phyloP scores from a whole-genome alignment of 1,284 basidiomycete species.

The Pyrrhoderma lamaoense region DNA sequence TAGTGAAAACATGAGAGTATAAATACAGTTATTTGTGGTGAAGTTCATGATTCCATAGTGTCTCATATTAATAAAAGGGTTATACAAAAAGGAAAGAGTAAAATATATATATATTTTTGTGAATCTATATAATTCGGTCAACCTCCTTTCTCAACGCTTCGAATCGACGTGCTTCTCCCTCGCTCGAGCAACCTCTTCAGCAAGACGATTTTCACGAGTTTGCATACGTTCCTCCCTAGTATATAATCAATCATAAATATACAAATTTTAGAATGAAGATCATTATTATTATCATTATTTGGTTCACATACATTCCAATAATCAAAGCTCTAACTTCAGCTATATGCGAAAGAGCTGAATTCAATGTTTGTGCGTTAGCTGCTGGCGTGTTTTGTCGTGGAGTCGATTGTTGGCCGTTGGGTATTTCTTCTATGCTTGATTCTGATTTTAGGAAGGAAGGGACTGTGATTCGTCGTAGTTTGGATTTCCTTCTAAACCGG shows the following conservation, averaged over 20 bases:
- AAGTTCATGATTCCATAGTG: no score
- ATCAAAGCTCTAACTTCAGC: slow-evolving; percentile 65
- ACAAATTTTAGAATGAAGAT: no score
- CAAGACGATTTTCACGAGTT: slow-evolving; percentile 52
- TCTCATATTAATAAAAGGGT: no score
- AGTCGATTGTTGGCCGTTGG: slow-evolving; percentile 7
- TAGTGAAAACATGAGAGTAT: not conserved
- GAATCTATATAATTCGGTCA: slow-evolving; percentile 7
- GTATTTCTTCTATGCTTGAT: slow-evolving; percentile 4
- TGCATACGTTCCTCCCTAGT: slow-evolving; percentile 54
- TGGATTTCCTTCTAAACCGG: not conserved
- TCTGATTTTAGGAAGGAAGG: slow-evolving; percentile 2
- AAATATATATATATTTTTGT: not conserved
- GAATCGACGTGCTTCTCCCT: slow-evolving; percentile 46
- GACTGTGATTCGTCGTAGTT: slow-evolving; percentile 4
- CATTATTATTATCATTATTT: not conserved
- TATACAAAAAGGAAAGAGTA: not conserved
- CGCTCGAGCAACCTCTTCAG: slow-evolving; percentile 55
- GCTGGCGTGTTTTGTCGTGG: slow-evolving; percentile 19
- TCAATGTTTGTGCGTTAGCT: slow-evolving; percentile 20
- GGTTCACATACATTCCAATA: slow-evolving; percentile 48
- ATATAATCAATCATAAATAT: not conserved
- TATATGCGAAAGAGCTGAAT: slow-evolving; percentile 47
- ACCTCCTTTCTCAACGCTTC: slow-evolving; percentile 38
- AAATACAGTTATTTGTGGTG: not conserved